phyloP scores from a whole-genome alignment of 164 flowering plant species.

The Houttuynia cordata region DNA sequence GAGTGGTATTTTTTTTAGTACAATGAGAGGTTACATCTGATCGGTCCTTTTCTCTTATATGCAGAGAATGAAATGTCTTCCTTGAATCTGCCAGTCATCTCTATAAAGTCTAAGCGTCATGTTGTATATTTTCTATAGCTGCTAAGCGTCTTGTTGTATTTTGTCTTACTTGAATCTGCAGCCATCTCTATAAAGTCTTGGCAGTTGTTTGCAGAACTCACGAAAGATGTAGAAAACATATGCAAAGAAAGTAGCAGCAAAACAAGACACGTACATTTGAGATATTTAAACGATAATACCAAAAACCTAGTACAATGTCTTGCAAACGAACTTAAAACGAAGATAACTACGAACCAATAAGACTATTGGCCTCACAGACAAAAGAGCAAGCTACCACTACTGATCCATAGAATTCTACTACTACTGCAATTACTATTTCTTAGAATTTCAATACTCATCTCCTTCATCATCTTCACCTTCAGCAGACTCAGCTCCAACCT shows the following conservation, averaged over 20 bases:
- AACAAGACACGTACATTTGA: no score
- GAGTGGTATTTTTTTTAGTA: no score
- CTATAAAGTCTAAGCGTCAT: no score
- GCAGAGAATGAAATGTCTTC: conserved; percentile 85
- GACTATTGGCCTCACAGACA: conserved; percentile 6
- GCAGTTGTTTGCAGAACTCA: no score
- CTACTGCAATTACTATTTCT: background rate
- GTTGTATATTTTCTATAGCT: no score
- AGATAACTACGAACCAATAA: background rate
- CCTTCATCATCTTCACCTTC: conserved; percentile 53
- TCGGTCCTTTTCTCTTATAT: conserved; percentile 6
- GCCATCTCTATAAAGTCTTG: no score
- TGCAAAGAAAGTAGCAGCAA: background rate
- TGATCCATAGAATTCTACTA: background rate
- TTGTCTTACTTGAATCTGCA: no score
- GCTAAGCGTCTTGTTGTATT: no score
- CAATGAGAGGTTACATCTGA: background rate
- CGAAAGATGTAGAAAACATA: background rate
- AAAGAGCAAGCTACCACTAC: conserved; percentile 23
- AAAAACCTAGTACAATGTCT: no score
- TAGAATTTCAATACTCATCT: conserved; percentile 28
- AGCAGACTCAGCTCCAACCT: conserved; percentile 51
- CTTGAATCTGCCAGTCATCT: no score
- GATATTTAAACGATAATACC: no score
- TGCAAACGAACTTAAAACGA: background rate